Evolutionary conservation across 2,329 filamentous ascomycete genomes (phyloP), one percentile per base, ranked within the genome.

Genomic region (Pseudovirgaria hyperparasitica): DNA sequence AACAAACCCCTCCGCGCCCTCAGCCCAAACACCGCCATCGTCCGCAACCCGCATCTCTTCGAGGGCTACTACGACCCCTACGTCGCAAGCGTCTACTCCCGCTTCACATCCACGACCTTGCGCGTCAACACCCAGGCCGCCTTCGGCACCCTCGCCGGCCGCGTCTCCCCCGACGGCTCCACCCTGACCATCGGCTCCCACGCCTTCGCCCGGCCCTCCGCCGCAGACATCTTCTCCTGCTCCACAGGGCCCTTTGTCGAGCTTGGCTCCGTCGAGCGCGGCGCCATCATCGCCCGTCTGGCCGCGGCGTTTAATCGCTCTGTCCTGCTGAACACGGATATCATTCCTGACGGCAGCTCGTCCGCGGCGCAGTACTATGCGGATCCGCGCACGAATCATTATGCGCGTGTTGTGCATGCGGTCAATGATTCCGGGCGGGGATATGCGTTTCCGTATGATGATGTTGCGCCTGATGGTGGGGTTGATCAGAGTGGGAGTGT

Each of bases 261-360:
- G 23, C 42, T 65, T 33, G 40, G 43, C 4, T 54, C 54, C 9
- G 42, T 42, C 4, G 50, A 55, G 30, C 55, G 58, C 11, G 61
- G 62, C 33, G 73, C 74, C 21, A 67, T 86, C 30, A 74, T 75
- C 6, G 78, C 82, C 0, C 65, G 82, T n/a, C 55, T 90, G 9
- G 69, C 76, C 0, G 81, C 82, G 1, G 79, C 76, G 1, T 70
- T 87, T 42, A 84, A 86, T 53, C 67, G 82, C 13, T 74, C 69
- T 18, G 86, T 77, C 8, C 53, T 90, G 33, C 52, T 80, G 26
- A 44, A 52, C 5, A 48, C 51, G 6, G 50, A 55, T 9, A 42
- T 43, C 35, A 43, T 60, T 42, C 48, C 61, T 28, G 34, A 56
- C 49, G 29, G 48, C 45, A 15, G 44, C 41, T n/a, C 35, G 35